Base-by-base conservation (phyloP, 441 rosid species). In the Aleurites moluccanus region DNA sequence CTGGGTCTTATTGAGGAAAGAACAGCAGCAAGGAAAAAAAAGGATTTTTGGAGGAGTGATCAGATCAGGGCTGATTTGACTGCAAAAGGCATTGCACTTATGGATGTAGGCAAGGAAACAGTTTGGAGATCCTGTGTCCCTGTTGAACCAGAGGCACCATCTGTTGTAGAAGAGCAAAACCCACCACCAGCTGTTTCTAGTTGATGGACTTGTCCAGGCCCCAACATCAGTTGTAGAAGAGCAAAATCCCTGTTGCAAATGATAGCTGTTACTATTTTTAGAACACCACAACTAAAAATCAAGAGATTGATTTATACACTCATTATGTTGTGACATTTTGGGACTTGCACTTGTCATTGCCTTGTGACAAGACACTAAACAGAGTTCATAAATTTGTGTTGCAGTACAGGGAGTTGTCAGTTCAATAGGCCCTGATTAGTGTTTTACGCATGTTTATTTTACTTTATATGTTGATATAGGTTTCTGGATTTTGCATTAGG, bases 101-200 rank as follows among this genome's bases (percentile, higher is more conserved):
- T 92, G 97, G 98, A 95, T 81, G 69, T 85, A 18, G 96, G 94
- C 33, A 80, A 82, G 25, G 91, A 86, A 74, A 92, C 96, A 13
- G 81, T 85, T 56, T 95, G 98, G 96, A 87, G 93, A 72, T 98
- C 99, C 4, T 92, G 97, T 14, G 67, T 86, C 40, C 91, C 91
- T 42, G 80, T 80, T 33, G 84, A 84, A 40, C 71, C 62, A 16
- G 67, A 63, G 62, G 68, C 73, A 33, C 68, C 75, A 9, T 20
- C 77, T 47, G 65, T 44, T 50, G 81, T 68, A 44, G 55, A 27
- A 61, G 80, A 64, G 20, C 64, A 62, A 64, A 70, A 79, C 50
- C 63, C 70, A 2, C 57, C 61, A 28, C 55, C 75, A 74, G n/a
- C 81, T 45, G 60, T 63, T 50, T 27, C 56, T 21, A 74, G 53